Percentiles rank a stretch among this genome's conserved stretches.
Evolutionary conservation across 768 basidiomycete species (phyloP).

Genomic region (Agrocybe pediades): DNA sequence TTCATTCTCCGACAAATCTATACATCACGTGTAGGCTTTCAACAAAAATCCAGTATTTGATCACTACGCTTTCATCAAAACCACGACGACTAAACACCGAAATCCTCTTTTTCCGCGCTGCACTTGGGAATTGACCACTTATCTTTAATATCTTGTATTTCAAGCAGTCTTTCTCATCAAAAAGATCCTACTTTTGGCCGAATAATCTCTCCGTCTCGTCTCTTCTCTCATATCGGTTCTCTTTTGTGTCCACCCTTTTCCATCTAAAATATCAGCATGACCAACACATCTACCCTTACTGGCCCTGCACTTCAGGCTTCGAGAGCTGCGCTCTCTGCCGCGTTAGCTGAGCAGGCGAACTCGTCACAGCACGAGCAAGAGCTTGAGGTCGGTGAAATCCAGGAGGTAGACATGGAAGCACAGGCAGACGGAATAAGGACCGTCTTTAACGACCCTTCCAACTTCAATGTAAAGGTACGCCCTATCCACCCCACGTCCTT

Average conservation of each 20-base stretch:
- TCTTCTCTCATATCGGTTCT: constrained; percentile 13
- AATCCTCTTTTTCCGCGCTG: neutral
- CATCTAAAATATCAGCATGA: constrained; percentile 27
- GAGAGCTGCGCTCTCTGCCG: constrained; percentile 76
- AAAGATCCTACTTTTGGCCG: constrained; percentile 2
- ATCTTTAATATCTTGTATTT: constrained; percentile 17
- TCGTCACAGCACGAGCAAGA: constrained; percentile 34
- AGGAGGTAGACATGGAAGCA: constrained; percentile 83
- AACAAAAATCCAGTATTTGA: constrained; percentile 23
- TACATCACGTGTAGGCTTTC: constrained; percentile 18
- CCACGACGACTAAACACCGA: constrained; percentile 14
- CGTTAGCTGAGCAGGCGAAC: constrained; percentile 47
- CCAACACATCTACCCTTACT: constrained; percentile 55
- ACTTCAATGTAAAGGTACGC: constrained; percentile 94
- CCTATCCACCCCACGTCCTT: neutral
- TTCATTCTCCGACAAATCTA: constrained; percentile 13
- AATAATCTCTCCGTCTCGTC: constrained; percentile 10
- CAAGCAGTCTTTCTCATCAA: constrained; percentile 9
- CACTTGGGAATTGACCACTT: constrained; percentile 1
- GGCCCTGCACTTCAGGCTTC: constrained; percentile 74
- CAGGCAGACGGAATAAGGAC: constrained; percentile 86
- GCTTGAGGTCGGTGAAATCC: constrained; percentile 80
- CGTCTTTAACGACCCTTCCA: constrained; percentile 89
- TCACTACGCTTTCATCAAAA: constrained; percentile 25
- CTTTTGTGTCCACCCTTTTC: constrained; percentile 11